A percentile compares a stretch with the other conserved stretches of the same genome.
phyloP scores from a whole-genome alignment of 768 basidiomycete species.

The Collybiopsis luxurians region DNA sequence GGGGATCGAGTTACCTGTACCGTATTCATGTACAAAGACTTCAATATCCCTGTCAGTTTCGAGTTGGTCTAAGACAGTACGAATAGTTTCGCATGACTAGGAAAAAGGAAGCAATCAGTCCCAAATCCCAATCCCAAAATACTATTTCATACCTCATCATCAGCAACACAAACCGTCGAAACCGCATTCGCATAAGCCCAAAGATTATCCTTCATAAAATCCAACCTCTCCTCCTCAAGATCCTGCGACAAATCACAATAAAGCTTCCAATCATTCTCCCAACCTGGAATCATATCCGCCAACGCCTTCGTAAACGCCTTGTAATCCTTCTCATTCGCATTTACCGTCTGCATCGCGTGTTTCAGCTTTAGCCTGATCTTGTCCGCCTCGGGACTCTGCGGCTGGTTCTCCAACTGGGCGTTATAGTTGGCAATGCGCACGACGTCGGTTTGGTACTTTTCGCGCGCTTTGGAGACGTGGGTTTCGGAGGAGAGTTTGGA shows the following conservation, averaged over 20 bases:
- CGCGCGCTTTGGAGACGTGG: slow-evolving; percentile 84
- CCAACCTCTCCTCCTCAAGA: slow-evolving; percentile 88
- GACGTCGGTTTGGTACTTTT: slow-evolving; percentile 92
- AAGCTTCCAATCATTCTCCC: slow-evolving; percentile 91
- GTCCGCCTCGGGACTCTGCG: slow-evolving; percentile 92
- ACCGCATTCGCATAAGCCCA: slow-evolving; percentile 97
- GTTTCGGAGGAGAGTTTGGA: slow-evolving; percentile 81
- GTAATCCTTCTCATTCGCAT: slow-evolving; percentile 89
- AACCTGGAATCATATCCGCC: slow-evolving; percentile 74
- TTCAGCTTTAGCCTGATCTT: slow-evolving; percentile 86
- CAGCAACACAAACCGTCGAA: slow-evolving; percentile 90
- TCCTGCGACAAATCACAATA: slow-evolving; percentile 97
- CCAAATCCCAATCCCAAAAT: neutral
- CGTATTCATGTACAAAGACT: slow-evolving; percentile 83
- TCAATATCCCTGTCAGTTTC: slow-evolving; percentile 89
- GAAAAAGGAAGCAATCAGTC: neutral
- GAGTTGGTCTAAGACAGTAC: slow-evolving; percentile 83
- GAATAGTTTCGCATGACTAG: slow-evolving; percentile 89
- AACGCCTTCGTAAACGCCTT: slow-evolving; percentile 79
- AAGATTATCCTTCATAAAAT: slow-evolving; percentile 91
- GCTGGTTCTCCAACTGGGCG: slow-evolving; percentile 77
- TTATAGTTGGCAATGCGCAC: slow-evolving; percentile 91
- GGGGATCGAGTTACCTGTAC: slow-evolving; percentile 85
- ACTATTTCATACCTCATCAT: slow-evolving; percentile 75
- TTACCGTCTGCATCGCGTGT: slow-evolving; percentile 84